These are phyloP conservation scores for Pythium monospermum DNA, from an alignment of 352 stramenopile genomes.

Conservation along the genomic window DNA sequence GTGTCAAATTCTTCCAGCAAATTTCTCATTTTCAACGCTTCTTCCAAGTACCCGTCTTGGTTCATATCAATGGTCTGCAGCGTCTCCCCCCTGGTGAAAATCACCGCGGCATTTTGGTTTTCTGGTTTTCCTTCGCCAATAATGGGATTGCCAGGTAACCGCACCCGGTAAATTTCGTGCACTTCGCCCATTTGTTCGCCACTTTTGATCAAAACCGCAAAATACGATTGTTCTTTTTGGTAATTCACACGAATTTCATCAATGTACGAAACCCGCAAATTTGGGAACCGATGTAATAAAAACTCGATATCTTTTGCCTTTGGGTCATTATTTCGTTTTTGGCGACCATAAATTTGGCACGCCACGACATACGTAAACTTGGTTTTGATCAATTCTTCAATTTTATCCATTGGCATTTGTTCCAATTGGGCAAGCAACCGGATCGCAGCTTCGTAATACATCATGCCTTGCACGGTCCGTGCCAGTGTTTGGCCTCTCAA, in stretches of 20 bases:
- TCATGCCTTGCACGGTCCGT: slow-evolving; percentile 98
- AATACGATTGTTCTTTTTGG: slow-evolving; percentile 94
- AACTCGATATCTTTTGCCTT: slow-evolving; percentile 99
- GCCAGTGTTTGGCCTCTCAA: slow-evolving; percentile 96
- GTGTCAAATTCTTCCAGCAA: slow-evolving; percentile 97
- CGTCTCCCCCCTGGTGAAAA: slow-evolving; percentile 97
- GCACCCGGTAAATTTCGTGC: slow-evolving; percentile 96
- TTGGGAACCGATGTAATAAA: slow-evolving; percentile 95
- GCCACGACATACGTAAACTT: slow-evolving; percentile 99
- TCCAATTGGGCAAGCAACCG: slow-evolving; percentile 96
- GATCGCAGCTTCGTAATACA: slow-evolving; percentile 98
- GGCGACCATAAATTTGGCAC: slow-evolving; percentile 97
- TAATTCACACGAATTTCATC: slow-evolving; percentile 96
- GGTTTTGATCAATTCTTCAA: slow-evolving; percentile 96
- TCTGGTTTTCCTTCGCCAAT: slow-evolving; percentile 99
- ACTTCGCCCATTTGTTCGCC: slow-evolving; percentile 51
- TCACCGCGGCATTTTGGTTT: slow-evolving; percentile 99
- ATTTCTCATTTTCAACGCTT: slow-evolving; percentile 98
- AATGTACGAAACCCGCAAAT: slow-evolving; percentile 98
- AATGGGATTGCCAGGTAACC: slow-evolving; percentile 97
- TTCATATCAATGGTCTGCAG: slow-evolving; percentile 99
- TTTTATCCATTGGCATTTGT: slow-evolving; percentile 78
- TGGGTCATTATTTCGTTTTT: slow-evolving; percentile 98
- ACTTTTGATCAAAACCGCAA: slow-evolving; percentile 97
- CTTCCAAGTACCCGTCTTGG: slow-evolving; percentile 98